Evolutionary conservation across 179 eudicot species (phyloP).

Genomic region (Silene vulgaris): DNA sequence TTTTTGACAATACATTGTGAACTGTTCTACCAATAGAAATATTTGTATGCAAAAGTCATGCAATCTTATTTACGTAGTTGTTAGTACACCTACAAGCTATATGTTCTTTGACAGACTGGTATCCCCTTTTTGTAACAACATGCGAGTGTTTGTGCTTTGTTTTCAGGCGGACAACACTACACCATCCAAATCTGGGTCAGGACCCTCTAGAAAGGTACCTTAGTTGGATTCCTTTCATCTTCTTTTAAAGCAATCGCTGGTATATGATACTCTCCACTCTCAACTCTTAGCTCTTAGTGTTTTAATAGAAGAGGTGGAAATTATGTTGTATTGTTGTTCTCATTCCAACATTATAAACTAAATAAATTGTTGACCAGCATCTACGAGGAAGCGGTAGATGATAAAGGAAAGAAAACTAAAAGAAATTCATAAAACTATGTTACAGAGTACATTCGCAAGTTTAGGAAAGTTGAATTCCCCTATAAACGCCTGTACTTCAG

Average conservation of each 20-base stretch:
- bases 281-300: neutral
- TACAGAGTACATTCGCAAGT: neutral
- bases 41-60: neutral
- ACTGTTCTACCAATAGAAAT: neutral
- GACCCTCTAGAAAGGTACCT: slow-evolving; percentile 77
- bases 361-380: too few relatives aligned
- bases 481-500: too few relatives aligned
- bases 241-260: neutral
- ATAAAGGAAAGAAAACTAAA: too few relatives aligned
- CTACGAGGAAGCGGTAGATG: too few relatives aligned
- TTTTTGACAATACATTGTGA: neutral
- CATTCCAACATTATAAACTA: neutral
- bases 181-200: slow-evolving; percentile 67
- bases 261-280: neutral
- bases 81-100: neutral
- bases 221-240: neutral
- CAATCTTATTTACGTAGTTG: neutral
- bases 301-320: neutral
- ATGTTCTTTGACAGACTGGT: neutral
- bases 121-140: neutral
- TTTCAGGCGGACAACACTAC: slow-evolving; percentile 59
- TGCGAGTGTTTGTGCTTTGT: slow-evolving; percentile 17
- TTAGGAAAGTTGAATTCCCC: too few relatives aligned
- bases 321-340: neutral
- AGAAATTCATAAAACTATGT: neutral